Percentiles rank a stretch among this genome's conserved stretches.
phyloP scores from a whole-genome alignment of 306 rosid genomes.

The Neltuma alba region DNA sequence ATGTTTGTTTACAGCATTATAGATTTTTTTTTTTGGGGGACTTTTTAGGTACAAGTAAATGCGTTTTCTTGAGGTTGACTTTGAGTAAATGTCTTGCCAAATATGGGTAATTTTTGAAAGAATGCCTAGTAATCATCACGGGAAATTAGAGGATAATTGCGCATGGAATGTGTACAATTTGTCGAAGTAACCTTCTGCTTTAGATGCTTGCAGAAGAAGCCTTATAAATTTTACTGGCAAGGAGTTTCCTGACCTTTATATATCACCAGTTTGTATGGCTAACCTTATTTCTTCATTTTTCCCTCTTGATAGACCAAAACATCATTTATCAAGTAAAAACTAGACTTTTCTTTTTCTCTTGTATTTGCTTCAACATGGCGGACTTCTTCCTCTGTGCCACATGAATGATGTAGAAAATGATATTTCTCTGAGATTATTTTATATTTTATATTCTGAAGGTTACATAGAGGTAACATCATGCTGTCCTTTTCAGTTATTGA shows the following conservation, averaged over 20 bases:
- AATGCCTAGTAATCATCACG: constrained; percentile 13
- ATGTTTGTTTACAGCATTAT: background rate
- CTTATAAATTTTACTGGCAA: constrained; percentile 8
- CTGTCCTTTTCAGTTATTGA: constrained; percentile 66
- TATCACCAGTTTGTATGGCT: constrained; percentile 10
- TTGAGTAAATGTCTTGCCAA: background rate
- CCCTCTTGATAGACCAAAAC: background rate
- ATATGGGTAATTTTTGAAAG: background rate
- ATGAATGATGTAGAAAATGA: constrained; percentile 10
- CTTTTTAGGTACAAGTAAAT: constrained; percentile 9
- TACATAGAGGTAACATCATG: constrained; percentile 2
- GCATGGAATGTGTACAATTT: background rate
- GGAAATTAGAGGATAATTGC: constrained; percentile 6
- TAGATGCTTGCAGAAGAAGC: constrained; percentile 14
- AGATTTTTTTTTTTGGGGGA: constrained; percentile 27
- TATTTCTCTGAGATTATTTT: constrained; percentile 26
- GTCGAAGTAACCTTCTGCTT: constrained; percentile 12
- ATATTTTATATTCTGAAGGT: constrained; percentile 20
- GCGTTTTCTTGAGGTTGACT: background rate
- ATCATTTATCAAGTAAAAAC: constrained; percentile 13
- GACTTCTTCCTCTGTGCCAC: constrained; percentile 15
- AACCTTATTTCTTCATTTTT: background rate
- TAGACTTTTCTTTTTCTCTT: constrained; percentile 13
- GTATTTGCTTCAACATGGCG: constrained; percentile 9
- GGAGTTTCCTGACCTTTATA: background rate